Evolutionary conservation across 2,329 filamentous ascomycete genomes (phyloP).

Genomic region (Nothophoma quercina): DNA sequence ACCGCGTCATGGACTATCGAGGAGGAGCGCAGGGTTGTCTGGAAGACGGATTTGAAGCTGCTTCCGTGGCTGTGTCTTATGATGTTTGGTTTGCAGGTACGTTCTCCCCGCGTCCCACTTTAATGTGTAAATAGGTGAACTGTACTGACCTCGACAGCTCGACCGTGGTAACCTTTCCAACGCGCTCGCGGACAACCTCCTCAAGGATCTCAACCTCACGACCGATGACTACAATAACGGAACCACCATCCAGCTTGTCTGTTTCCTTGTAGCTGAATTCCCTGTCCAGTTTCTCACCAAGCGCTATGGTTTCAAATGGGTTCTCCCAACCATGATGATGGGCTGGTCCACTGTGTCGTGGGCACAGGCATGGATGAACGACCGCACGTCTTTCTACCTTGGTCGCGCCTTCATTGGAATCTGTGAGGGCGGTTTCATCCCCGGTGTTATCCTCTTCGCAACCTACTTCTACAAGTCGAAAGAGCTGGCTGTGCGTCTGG

Average conservation of each 20-base stretch:
- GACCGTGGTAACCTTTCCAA: constrained; percentile 55
- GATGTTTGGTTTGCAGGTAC: constrained; percentile 56
- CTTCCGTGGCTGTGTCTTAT: constrained; percentile 40
- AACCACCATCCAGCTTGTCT: constrained; percentile 72
- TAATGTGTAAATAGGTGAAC: too few species aligned
- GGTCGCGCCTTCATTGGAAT: constrained; percentile 52
- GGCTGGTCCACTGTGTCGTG: constrained; percentile 59
- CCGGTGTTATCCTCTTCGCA: constrained; percentile 70
- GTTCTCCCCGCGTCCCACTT: background rate
- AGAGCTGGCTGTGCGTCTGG: constrained; percentile 72
- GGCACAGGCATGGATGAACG: constrained; percentile 72
- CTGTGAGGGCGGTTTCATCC: constrained; percentile 63
- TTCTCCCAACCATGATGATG: constrained; percentile 55
- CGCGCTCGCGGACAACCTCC: constrained; percentile 40
- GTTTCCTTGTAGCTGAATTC: constrained; percentile 71
- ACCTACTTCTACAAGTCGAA: constrained; percentile 77
- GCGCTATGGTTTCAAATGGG: constrained; percentile 52
- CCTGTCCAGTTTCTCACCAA: constrained; percentile 55
- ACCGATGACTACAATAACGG: constrained; percentile 47
- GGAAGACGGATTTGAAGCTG: constrained; percentile 54
- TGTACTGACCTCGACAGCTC: constrained; percentile 44
- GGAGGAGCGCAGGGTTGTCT: constrained; percentile 63
- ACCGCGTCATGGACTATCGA: constrained; percentile 61
- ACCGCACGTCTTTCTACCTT: constrained; percentile 53
- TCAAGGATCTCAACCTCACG: constrained; percentile 40